Evolutionary conservation across 176 grass and related monocot genomes (phyloP).

Genomic region (Eleusine coracana): DNA sequence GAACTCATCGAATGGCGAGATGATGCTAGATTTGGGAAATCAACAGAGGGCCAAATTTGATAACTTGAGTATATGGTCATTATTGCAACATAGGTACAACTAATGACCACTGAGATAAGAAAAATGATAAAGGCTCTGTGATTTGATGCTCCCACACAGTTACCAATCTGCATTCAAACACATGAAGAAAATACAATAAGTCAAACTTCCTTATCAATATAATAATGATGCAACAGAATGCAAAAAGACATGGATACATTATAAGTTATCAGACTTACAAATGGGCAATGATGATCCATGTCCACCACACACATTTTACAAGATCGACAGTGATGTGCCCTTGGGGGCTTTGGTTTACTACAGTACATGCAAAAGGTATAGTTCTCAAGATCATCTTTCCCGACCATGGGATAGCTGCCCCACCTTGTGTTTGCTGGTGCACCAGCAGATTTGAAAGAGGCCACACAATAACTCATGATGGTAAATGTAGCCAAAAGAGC

Average conservation of each 20-base stretch:
- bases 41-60: constrained; percentile 70
- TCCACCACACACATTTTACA: constrained; percentile 95
- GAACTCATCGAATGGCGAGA: constrained; percentile 41
- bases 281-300: constrained; percentile 99
- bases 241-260: not conserved
- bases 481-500: constrained; percentile 65
- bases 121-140: constrained; percentile 81
- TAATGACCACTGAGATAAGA: constrained; percentile 77
- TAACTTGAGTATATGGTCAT: constrained; percentile 80
- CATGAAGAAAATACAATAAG: constrained; percentile 9
- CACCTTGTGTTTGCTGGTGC: constrained; percentile 63
- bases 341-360: constrained; percentile 83
- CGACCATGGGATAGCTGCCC: constrained; percentile 93
- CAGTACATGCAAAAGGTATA: constrained; percentile 90
- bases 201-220: constrained; percentile 21
- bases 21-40: constrained; percentile 48
- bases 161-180: constrained; percentile 82
- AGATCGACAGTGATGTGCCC: constrained; percentile 96
- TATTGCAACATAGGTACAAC: constrained; percentile 69
- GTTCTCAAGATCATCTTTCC: constrained; percentile 80
- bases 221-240: constrained; percentile 12
- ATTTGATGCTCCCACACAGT: constrained; percentile 90
- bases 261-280: constrained; percentile 68
- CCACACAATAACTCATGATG: constrained; percentile 73
- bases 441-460: constrained; percentile 75